A percentile compares a stretch with the other conserved stretches of the same genome.
phyloP scores from a whole-genome alignment of 1,284 basidiomycete species.

The Microbotryum saponariae region DNA sequence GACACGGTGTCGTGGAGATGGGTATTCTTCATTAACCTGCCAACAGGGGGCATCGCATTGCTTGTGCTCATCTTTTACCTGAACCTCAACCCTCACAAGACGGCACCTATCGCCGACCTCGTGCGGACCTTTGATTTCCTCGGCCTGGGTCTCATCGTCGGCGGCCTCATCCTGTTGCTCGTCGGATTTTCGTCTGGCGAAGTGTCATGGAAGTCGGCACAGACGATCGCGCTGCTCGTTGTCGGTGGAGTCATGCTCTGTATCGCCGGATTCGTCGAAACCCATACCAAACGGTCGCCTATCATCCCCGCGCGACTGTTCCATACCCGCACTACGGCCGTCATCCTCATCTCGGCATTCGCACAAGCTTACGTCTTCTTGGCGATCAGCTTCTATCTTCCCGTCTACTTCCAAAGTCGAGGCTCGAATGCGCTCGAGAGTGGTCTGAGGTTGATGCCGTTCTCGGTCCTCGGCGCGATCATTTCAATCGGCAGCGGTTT shows the following conservation, averaged over 20 bases:
- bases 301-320: slow-evolving; percentile 75
- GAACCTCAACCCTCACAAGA: slow-evolving; percentile 55
- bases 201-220: slow-evolving; percentile 42
- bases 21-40: slow-evolving; percentile 36
- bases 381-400: slow-evolving; percentile 30
- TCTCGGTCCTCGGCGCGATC: slow-evolving; percentile 53
- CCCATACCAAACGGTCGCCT: slow-evolving; percentile 59
- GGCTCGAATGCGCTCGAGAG: slow-evolving; percentile 66
- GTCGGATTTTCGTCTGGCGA: slow-evolving; percentile 32
- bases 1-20: slow-evolving; percentile 40
- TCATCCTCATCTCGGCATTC: slow-evolving; percentile 57
- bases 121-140: slow-evolving; percentile 62
- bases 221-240: slow-evolving; percentile 65
- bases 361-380: slow-evolving; percentile 65
- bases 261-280: slow-evolving; percentile 56
- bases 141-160: slow-evolving; percentile 63
- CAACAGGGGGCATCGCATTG: slow-evolving; percentile 58
- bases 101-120: slow-evolving; percentile 17
- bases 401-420: slow-evolving; percentile 48
- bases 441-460: slow-evolving; percentile 67
- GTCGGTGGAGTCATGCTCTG: slow-evolving; percentile 58
- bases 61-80: slow-evolving; percentile 54
- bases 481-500: slow-evolving; percentile 56
- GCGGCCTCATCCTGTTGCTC: slow-evolving; percentile 19
- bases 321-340: slow-evolving; percentile 61